A percentile compares a stretch with the other conserved stretches of the same genome.
Conservation (phyloP, 163 green algal species). For the Volvox carteri region DNA sequence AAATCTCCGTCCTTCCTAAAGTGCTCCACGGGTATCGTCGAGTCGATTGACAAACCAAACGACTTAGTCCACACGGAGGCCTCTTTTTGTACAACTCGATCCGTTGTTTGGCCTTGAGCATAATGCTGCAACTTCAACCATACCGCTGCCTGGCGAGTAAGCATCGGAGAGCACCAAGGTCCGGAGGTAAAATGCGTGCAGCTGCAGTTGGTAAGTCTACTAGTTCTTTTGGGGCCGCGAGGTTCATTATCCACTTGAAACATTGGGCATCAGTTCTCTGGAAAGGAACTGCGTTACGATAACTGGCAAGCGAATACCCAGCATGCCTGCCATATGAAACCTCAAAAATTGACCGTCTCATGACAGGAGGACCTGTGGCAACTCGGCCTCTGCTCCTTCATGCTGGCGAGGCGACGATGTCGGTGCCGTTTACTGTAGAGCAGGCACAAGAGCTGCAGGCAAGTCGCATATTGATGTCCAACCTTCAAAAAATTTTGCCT, state of each 20-base stretch:
- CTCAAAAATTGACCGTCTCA: too few species aligned
- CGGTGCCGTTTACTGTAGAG: conserved; percentile 65
- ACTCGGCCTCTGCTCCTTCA: conserved; percentile 67
- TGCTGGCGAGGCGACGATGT: conserved; percentile 73
- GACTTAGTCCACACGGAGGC: too few species aligned
- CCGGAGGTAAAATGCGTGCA: not conserved
- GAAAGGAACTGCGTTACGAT: too few species aligned
- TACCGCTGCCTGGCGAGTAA: not conserved
- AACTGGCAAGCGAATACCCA: too few species aligned
- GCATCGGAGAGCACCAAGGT: not conserved
- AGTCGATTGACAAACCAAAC: too few species aligned
- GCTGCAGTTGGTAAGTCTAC: conserved; percentile 5
- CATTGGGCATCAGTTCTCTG: too few species aligned
- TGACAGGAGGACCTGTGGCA: conserved; percentile 4
- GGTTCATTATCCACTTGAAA: not conserved
- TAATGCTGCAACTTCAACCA: not conserved
- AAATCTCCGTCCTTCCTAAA: not conserved
- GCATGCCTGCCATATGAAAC: too few species aligned
- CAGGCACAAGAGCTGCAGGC: conserved; percentile 54
- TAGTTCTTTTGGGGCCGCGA: not conserved
- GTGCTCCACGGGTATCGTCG: not conserved
- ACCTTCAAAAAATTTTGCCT: too few species aligned
- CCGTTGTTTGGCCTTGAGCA: too few species aligned
- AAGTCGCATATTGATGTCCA: not conserved
- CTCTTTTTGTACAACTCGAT: too few species aligned